phyloP scores from a whole-genome alignment of 148 eudicot genomes.

The Fagopyrum homotropicum region DNA sequence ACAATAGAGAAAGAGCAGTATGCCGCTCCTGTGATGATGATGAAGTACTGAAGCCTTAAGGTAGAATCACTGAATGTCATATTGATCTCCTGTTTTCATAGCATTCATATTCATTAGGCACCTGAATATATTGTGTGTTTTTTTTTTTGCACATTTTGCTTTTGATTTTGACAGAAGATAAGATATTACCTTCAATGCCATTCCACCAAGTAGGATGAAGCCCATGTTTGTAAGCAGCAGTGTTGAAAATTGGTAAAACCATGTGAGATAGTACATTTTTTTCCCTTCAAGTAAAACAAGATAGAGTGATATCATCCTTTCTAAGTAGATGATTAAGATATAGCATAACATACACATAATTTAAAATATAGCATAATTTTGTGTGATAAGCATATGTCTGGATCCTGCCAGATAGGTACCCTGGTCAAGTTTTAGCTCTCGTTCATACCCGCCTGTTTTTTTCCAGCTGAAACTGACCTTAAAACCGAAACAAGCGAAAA shows the following conservation, averaged over 20 bases:
- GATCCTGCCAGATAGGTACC: too few species aligned
- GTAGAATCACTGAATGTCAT: constrained; percentile 39
- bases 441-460: too few species aligned
- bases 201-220: constrained; percentile 58
- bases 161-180: not conserved
- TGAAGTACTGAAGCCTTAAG: constrained; percentile 52
- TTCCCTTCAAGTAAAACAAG: constrained; percentile 26
- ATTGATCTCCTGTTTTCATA: constrained; percentile 41
- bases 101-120: not conserved
- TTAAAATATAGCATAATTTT: too few species aligned
- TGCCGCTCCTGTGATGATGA: constrained; percentile 50
- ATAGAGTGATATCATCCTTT: not conserved
- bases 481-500: too few species aligned
- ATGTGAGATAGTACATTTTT: constrained; percentile 42
- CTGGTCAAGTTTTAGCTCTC: too few species aligned
- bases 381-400: too few species aligned
- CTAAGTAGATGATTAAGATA: too few species aligned
- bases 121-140: not conserved
- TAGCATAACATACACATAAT: too few species aligned
- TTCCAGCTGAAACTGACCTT: too few species aligned
- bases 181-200: constrained; percentile 42
- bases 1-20: constrained; percentile 37
- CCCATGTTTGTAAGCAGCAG: constrained; percentile 47
- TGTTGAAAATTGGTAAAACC: constrained; percentile 36
- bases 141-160: not conserved